These are phyloP conservation scores for Ruellia speciosa DNA, from an alignment of 305 asterid genomes.

Conservation along the genomic window DNA sequence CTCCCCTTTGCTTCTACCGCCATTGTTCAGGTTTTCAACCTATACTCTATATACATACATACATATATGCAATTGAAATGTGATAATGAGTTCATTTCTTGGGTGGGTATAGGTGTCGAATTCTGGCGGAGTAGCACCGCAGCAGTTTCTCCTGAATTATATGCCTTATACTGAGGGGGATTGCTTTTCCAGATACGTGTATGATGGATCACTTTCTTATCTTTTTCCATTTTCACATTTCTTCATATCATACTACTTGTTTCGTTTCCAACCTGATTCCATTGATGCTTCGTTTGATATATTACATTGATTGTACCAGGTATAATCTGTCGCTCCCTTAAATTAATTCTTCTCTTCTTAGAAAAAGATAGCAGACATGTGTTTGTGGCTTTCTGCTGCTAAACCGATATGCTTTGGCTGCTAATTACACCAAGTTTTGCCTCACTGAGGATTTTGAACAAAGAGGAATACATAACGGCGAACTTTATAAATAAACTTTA, in stretches of 20 bases:
- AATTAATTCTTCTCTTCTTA: neutral
- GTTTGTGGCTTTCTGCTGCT: neutral
- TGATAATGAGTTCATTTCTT: slow-evolving; percentile 8
- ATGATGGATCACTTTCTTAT: slow-evolving; percentile 25
- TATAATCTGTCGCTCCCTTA: neutral
- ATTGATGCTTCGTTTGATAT: slow-evolving; percentile 9
- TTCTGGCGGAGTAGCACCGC: slow-evolving; percentile 38
- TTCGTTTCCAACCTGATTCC: neutral
- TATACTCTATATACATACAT: neutral
- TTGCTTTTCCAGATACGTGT: slow-evolving; percentile 80
- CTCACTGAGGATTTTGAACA: neutral
- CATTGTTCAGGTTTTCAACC: slow-evolving; percentile 55
- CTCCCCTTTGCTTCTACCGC: slow-evolving; percentile 75
- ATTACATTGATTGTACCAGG: slow-evolving; percentile 8
- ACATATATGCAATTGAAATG: slow-evolving; percentile 4
- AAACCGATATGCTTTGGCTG: neutral
- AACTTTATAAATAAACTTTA: neutral
- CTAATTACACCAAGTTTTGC: neutral
- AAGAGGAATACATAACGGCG: neutral
- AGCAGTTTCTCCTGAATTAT: slow-evolving; percentile 51
- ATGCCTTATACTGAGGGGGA: slow-evolving; percentile 34
- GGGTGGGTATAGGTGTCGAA: slow-evolving; percentile 41
- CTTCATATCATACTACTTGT: neutral
- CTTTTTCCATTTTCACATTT: neutral
- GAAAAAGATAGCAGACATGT: too few species aligned